Conservation (phyloP, 2,329 filamentous ascomycete genomes). For the Phialophora verrucosa region DNA sequence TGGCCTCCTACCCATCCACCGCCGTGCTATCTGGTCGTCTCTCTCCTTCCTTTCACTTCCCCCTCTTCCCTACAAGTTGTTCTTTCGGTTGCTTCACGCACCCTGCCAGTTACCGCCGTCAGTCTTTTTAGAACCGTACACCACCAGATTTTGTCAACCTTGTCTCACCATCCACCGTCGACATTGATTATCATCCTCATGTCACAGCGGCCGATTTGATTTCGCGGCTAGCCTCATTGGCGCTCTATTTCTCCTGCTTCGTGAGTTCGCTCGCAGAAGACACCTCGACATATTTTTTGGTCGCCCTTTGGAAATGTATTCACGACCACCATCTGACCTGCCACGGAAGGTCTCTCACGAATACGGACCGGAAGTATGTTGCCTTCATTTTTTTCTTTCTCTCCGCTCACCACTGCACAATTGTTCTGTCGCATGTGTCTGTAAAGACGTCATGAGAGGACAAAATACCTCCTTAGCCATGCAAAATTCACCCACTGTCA, state of each 20-base stretch:
- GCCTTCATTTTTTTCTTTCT: neutral
- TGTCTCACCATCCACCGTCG: conserved; percentile 11
- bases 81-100: conserved; percentile 2
- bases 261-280: neutral
- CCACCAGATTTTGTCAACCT: conserved; percentile 22
- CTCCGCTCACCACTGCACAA: conserved; percentile 1
- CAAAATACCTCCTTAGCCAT: neutral
- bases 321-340: conserved; percentile 24
- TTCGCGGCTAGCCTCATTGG: neutral
- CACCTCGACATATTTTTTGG: neutral
- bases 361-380: conserved; percentile 30
- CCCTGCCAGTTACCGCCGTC: neutral
- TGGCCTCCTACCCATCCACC: neutral
- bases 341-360: conserved; percentile 27
- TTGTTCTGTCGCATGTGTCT: neutral
- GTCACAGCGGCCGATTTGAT: neutral
- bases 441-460: neutral
- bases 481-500: neutral
- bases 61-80: conserved; percentile 3
- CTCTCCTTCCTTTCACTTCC: conserved; percentile 13
- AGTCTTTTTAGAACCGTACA: conserved; percentile 1
- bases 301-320: conserved; percentile 19
- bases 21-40: neutral
- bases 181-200: neutral
- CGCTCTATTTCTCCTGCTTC: neutral